These are phyloP conservation scores for Hapsidospora chrysogenum DNA, from an alignment of 495 filamentous ascomycete species.

Conservation along the genomic window DNA sequence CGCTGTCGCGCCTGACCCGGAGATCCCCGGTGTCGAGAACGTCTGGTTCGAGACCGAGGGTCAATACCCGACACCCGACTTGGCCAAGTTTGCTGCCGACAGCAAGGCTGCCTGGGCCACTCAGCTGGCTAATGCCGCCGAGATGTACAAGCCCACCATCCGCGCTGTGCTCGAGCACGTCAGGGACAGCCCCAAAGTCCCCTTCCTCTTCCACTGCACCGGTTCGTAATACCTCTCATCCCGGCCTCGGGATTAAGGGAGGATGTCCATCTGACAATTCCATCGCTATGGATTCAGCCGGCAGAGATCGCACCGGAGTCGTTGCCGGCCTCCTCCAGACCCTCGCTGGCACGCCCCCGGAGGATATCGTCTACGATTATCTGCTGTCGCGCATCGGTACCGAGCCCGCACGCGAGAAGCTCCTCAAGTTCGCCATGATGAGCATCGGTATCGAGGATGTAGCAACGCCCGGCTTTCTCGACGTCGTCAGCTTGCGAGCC, in stretches of 20 bases:
- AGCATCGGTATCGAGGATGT: slow-evolving; percentile 12
- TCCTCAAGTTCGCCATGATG: slow-evolving; percentile 18
- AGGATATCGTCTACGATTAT: slow-evolving; percentile 35
- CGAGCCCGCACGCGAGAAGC: slow-evolving; percentile 24
- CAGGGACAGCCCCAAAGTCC: slow-evolving; percentile 13
- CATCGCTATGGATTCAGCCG: slow-evolving; percentile 28
- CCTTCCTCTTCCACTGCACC: slow-evolving; percentile 31
- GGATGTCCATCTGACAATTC: slow-evolving; percentile 4
- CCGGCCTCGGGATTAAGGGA: too few relatives aligned
- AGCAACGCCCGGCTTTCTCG: slow-evolving; percentile 21
- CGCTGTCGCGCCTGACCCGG: slow-evolving; percentile 15
- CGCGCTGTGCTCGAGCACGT: slow-evolving; percentile 20
- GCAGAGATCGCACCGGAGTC: slow-evolving; percentile 49
- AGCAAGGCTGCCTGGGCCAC: slow-evolving; percentile 21
- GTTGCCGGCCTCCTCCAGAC: slow-evolving; percentile 38
- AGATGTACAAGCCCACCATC: slow-evolving; percentile 16
- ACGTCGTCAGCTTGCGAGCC: slow-evolving; percentile 17
- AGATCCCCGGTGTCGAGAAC: slow-evolving; percentile 20
- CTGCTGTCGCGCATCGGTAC: slow-evolving; percentile 28
- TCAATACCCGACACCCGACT: slow-evolving; percentile 13
- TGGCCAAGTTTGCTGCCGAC: slow-evolving; percentile 19
- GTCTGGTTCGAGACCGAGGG: slow-evolving; percentile 17
- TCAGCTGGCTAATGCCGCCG: slow-evolving; percentile 26
- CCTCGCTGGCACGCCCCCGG: slow-evolving; percentile 28
- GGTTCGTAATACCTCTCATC: too few relatives aligned